Base-by-base conservation (phyloP, 495 filamentous ascomycete species). In the Penicillium paradoxum region DNA sequence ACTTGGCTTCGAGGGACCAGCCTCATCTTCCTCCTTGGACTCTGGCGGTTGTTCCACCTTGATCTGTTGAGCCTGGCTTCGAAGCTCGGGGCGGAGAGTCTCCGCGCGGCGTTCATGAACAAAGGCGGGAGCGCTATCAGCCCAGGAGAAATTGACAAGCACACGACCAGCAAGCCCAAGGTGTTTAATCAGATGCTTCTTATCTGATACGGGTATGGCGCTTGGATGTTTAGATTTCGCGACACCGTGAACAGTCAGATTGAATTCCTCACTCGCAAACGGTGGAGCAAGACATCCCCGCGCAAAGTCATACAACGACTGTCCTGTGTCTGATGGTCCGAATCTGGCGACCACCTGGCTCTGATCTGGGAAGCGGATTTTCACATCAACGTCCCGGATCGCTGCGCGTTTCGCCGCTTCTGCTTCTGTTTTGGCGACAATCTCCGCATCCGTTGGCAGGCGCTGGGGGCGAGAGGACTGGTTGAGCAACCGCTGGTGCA, bases 361-460 rank as follows among this genome's bases (percentile, higher is more conserved):
- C 58, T 89, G 84, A 65, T 97, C 91, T 1, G 93, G 91, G 56
- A 96, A 90, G 19, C 92, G 86, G 47, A 97, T 75, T 54, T 87
- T 90, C 49, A 98, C 79, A 36, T 82, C 75, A 36, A 96, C 83
- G 38, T 80, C 75, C 32, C 79, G 84, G 49, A 91, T 74, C 17
- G 77, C 77, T 29, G 83, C 82, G 11, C 86, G 76, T 45, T 70
- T 79, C 30, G 84, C 81, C 25, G 80, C 79, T 32, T 84, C 81
- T 15, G 68, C 73, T 37, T 69, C 61, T 24, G 64, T 69, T 48
- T 78, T 73, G 22, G 72, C 74, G 11, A 68, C 69, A n/a, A 80
- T 69, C 49, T 81, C 78, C 18, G 71, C 73, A 46, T 80, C 76
- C 27, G 70, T 72, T n/a, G 65, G 70, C 14, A 73, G 79, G 69